Conservation (phyloP, 2,329 filamentous ascomycete genomes). For the Lasiodiplodia hormozganensis region DNA sequence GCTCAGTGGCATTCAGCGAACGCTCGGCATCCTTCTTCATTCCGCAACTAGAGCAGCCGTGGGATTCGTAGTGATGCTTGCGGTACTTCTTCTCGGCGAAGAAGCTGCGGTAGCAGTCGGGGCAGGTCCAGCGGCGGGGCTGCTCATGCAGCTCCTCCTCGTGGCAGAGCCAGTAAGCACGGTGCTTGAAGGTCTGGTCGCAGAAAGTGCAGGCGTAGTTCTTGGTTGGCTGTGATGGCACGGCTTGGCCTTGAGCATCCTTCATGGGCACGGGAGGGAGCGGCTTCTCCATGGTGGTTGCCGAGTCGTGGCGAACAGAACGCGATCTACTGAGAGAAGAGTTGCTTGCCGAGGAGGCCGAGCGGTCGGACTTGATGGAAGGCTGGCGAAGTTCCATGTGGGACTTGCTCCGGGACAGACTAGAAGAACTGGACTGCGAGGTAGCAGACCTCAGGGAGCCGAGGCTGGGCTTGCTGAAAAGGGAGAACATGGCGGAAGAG, state of each 20-base stretch:
- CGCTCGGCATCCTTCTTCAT: constrained; percentile 53
- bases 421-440: background rate
- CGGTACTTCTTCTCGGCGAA: constrained; percentile 73
- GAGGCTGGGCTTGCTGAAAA: constrained; percentile 17
- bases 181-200: constrained; percentile 71
- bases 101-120: constrained; percentile 72
- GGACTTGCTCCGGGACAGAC: constrained; percentile 17
- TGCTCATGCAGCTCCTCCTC: constrained; percentile 74
- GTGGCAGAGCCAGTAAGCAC: constrained; percentile 74
- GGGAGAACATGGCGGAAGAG: constrained; percentile 24
- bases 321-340: constrained; percentile 8
- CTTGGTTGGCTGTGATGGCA: constrained; percentile 34
- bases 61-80: constrained; percentile 70
- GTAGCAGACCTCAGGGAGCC: constrained; percentile 5
- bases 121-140: constrained; percentile 71
- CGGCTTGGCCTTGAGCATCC: constrained; percentile 6
- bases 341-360: constrained; percentile 1
- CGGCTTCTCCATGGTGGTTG: constrained; percentile 8
- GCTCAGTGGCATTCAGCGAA: constrained; percentile 10
- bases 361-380: constrained; percentile 18
- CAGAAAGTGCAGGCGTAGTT: constrained; percentile 56
- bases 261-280: constrained; percentile 21
- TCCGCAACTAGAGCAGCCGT: constrained; percentile 65
- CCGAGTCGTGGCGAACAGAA: constrained; percentile 24
- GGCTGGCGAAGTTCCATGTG: constrained; percentile 19